phyloP scores from a whole-genome alignment of 345 rosid species.

The Aquilaria malaccensis region DNA sequence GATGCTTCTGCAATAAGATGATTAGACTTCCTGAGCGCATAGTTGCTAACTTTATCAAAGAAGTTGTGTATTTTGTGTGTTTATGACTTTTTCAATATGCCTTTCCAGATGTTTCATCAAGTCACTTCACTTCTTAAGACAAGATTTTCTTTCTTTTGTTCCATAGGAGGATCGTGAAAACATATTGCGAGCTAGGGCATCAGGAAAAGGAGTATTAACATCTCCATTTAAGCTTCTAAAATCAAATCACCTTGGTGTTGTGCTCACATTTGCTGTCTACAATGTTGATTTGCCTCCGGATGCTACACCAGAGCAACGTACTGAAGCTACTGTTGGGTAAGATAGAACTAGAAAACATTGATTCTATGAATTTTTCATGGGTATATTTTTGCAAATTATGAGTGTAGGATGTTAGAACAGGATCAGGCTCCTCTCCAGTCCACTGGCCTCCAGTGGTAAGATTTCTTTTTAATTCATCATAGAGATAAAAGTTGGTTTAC shows the following conservation, averaged over 20 bases:
- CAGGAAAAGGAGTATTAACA: slow-evolving; percentile 93
- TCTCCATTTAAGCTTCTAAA: slow-evolving; percentile 94
- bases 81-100: not conserved
- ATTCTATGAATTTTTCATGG: not conserved
- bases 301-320: slow-evolving; percentile 70
- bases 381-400: not conserved
- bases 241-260: slow-evolving; percentile 88
- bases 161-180: slow-evolving; percentile 88
- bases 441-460: too few species aligned
- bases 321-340: slow-evolving; percentile 81
- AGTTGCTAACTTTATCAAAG: not conserved
- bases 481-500: too few species aligned
- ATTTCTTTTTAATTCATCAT: too few species aligned
- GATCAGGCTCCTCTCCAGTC: too few species aligned
- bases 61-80: slow-evolving; percentile 1
- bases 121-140: not conserved
- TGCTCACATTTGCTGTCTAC: slow-evolving; percentile 91
- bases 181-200: slow-evolving; percentile 85
- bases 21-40: too few species aligned
- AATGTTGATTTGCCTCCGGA: slow-evolving; percentile 48
- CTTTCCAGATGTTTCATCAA: not conserved
- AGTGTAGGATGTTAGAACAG: not conserved
- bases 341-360: not conserved
- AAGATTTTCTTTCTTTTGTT: slow-evolving; percentile 9
- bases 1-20: too few species aligned